phyloP scores from a whole-genome alignment of 345 rosid species.

The Eucalyptus pauciflora region DNA sequence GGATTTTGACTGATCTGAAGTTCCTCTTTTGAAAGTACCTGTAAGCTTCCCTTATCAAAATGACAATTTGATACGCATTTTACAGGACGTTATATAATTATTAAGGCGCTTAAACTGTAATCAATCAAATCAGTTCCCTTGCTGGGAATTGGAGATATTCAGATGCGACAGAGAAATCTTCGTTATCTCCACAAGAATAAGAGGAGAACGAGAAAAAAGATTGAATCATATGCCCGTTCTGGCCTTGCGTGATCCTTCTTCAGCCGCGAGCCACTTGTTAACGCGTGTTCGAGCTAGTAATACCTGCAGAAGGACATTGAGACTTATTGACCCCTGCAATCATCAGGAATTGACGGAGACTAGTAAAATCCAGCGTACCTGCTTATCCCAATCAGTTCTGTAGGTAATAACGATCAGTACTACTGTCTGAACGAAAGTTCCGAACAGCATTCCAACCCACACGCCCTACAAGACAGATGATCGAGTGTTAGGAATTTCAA shows the following conservation, averaged over 20 bases:
- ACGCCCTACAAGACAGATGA: conserved; percentile 36
- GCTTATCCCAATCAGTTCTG: conserved; percentile 73
- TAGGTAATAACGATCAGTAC: conserved; percentile 36
- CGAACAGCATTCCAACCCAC: conserved; percentile 74
- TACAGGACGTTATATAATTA: not conserved
- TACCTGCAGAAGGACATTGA: not conserved
- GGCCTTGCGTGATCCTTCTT: not conserved
- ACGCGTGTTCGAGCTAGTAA: not conserved
- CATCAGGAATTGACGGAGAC: not conserved
- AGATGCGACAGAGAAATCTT: not conserved
- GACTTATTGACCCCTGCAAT: not conserved
- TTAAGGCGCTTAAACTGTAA: not conserved
- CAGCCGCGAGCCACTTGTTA: not conserved
- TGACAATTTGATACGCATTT: not conserved
- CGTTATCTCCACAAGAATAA: not conserved
- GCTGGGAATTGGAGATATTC: not conserved
- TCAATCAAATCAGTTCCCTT: not conserved
- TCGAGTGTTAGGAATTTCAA: not conserved
- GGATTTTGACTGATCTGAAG: not conserved
- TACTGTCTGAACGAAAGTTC: conserved; percentile 51
- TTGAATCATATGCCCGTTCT: not conserved
- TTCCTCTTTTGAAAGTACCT: not conserved
- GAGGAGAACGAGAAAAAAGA: not conserved
- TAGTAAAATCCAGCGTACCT: conserved; percentile 13
- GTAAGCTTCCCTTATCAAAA: not conserved